phyloP scores from a whole-genome alignment of 2,329 filamentous ascomycete genomes.

The Escovopsis weberi region DNA sequence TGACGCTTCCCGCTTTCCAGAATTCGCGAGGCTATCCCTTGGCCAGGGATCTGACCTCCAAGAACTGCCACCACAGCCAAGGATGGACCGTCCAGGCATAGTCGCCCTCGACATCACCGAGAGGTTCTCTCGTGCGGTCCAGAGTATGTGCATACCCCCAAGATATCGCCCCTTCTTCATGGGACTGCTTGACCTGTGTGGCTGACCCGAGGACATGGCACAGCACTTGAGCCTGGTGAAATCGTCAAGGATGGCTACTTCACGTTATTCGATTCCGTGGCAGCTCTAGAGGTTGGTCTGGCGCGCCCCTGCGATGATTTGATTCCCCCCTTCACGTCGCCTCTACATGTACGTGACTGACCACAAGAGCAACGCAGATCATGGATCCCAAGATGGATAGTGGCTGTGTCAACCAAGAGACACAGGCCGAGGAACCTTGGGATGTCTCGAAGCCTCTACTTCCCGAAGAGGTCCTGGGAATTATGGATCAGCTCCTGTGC shows the following conservation, averaged over 20 bases:
- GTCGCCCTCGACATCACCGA: slow-evolving; percentile 44
- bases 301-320: not conserved
- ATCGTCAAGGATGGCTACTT: slow-evolving; percentile 91
- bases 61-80: slow-evolving; percentile 22
- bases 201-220: not conserved
- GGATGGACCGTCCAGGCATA: slow-evolving; percentile 32
- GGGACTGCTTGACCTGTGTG: not conserved
- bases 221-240: slow-evolving; percentile 65
- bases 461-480: slow-evolving; percentile 72
- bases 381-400: slow-evolving; percentile 99
- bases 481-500: slow-evolving; percentile 85
- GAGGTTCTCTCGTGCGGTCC: slow-evolving; percentile 37
- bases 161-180: not conserved
- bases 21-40: slow-evolving; percentile 27
- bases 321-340: too few relatives aligned
- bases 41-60: slow-evolving; percentile 17
- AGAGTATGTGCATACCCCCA: slow-evolving; percentile 25
- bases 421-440: slow-evolving; percentile 73
- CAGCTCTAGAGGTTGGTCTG: slow-evolving; percentile 54
- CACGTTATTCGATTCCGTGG: slow-evolving; percentile 86
- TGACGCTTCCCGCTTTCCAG: slow-evolving; percentile 16
- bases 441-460: slow-evolving; percentile 53
- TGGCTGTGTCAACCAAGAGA: slow-evolving; percentile 62
- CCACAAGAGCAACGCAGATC: slow-evolving; percentile 43
- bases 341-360: not conserved